A percentile compares a stretch with the other conserved stretches of the same genome.
These are phyloP conservation scores for Ophiostoma australiae DNA, from an alignment of 2,329 filamentous ascomycete species.

Conservation along the genomic window DNA sequence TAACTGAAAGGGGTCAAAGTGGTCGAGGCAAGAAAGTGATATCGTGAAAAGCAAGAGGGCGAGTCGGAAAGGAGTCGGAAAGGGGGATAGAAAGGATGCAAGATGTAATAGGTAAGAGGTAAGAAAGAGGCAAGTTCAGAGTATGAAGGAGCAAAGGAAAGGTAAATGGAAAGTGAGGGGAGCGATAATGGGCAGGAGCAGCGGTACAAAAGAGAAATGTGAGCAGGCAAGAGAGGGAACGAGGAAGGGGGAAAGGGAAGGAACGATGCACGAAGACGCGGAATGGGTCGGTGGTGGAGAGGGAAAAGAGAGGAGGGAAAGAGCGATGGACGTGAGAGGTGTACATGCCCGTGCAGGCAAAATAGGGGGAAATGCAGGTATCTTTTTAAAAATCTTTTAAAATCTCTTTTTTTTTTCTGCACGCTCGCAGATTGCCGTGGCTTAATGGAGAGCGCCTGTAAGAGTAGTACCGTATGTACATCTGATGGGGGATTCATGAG, in stretches of 20 bases:
- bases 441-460: slow-evolving; percentile 4
- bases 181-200: slow-evolving; percentile 17
- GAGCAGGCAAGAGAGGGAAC: slow-evolving; percentile 18
- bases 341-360: slow-evolving; percentile 14
- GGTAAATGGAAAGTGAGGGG: slow-evolving; percentile 16
- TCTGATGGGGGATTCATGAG: not conserved
- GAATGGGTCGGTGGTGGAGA: slow-evolving; percentile 22
- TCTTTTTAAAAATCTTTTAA: not conserved
- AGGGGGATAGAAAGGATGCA: not conserved
- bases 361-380: slow-evolving; percentile 9
- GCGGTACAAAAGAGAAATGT: slow-evolving; percentile 16
- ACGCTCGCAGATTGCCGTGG: slow-evolving; percentile 24
- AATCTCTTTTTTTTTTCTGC: not conserved
- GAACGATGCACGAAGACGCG: slow-evolving; percentile 21
- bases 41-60: not conserved
- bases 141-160: not conserved
- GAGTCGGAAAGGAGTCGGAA: not conserved
- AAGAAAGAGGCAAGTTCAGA: not conserved
- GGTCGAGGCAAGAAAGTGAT: not conserved
- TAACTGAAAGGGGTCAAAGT: not conserved
- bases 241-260: slow-evolving; percentile 18
- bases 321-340: slow-evolving; percentile 11
- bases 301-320: slow-evolving; percentile 18
- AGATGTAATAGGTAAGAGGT: slow-evolving; percentile 1
- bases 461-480: not conserved